phyloP scores from a whole-genome alignment of 2,329 filamentous ascomycete genomes.

The Fonsecaea pedrosoi region DNA sequence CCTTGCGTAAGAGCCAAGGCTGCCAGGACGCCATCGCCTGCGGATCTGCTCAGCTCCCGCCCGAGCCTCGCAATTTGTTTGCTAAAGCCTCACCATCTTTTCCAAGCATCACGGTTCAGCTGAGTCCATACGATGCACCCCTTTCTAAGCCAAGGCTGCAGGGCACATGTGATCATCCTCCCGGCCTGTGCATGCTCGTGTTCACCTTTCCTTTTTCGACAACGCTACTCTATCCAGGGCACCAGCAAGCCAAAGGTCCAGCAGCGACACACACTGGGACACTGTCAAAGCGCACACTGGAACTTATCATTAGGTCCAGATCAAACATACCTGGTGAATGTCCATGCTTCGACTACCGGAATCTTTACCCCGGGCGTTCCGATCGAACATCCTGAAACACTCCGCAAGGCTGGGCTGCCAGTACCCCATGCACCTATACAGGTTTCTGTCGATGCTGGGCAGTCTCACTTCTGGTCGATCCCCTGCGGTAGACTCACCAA shows the following conservation, averaged over 20 bases:
- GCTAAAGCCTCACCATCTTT: background rate
- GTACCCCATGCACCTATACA: background rate
- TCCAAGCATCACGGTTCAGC: background rate
- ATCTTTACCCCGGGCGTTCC: background rate
- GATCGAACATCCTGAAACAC: background rate
- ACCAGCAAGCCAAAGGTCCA: background rate
- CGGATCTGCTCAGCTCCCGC: background rate
- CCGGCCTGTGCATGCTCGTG: background rate
- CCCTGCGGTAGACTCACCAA: background rate
- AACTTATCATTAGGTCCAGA: background rate
- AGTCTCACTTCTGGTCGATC: background rate
- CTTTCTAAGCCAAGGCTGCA: conserved; percentile 1
- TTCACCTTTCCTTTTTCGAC: background rate
- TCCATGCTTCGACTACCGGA: background rate
- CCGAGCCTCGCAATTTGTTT: background rate
- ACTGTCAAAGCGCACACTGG: background rate
- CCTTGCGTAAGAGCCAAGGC: background rate
- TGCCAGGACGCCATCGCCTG: background rate
- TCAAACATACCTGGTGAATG: background rate
- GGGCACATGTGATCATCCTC: background rate
- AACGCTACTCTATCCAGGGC: background rate
- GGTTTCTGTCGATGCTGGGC: background rate
- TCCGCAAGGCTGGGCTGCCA: background rate
- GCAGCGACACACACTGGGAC: background rate
- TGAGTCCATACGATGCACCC: background rate